Conservation (phyloP, 768 basidiomycete species). For the Cantharellus cinnabarinus region DNA sequence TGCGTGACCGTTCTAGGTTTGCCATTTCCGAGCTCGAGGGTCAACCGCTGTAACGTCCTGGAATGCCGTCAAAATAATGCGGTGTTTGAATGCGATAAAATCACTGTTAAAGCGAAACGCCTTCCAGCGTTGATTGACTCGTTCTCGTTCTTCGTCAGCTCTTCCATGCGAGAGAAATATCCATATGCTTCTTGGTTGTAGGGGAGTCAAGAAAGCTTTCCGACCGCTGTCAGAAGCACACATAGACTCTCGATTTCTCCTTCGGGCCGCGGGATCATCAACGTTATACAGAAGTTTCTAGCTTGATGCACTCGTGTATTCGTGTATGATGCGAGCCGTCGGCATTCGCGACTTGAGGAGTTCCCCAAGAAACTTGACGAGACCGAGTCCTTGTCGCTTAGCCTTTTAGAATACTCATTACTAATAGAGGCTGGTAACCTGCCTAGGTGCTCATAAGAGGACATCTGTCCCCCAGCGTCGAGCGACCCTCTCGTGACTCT, state of each 20-base stretch:
- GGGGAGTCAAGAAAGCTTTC: constrained; percentile 53
- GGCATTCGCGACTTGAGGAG: constrained; percentile 98
- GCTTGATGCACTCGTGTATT: constrained; percentile 96
- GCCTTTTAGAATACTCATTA: constrained; percentile 94
- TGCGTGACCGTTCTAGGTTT: constrained; percentile 47
- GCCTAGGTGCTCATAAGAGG: constrained; percentile 40
- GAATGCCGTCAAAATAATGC: no score
- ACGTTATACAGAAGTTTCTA: constrained; percentile 87
- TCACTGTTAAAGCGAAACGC: constrained; percentile 80
- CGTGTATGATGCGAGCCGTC: constrained; percentile 94
- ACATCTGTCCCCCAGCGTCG: constrained; percentile 23
- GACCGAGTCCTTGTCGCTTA: constrained; percentile 88
- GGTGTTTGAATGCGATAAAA: not conserved
- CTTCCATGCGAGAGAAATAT: constrained; percentile 81
- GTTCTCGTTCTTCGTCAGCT: constrained; percentile 40
- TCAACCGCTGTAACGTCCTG: constrained; percentile 90
- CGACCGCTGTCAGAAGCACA: constrained; percentile 80
- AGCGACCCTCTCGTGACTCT: constrained; percentile 43
- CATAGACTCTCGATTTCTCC: constrained; percentile 95
- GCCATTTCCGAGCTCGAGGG: constrained; percentile 67
- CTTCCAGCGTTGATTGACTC: constrained; percentile 64
- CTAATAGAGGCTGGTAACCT: constrained; percentile 72
- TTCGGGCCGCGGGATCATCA: constrained; percentile 69
- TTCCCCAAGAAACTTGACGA: constrained; percentile 96
- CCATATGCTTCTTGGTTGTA: constrained; percentile 72